A percentile compares a stretch with the other conserved stretches of the same genome.
Evolutionary conservation across 2,329 filamentous ascomycete species (phyloP).

Genomic region (Cadophora sp.): DNA sequence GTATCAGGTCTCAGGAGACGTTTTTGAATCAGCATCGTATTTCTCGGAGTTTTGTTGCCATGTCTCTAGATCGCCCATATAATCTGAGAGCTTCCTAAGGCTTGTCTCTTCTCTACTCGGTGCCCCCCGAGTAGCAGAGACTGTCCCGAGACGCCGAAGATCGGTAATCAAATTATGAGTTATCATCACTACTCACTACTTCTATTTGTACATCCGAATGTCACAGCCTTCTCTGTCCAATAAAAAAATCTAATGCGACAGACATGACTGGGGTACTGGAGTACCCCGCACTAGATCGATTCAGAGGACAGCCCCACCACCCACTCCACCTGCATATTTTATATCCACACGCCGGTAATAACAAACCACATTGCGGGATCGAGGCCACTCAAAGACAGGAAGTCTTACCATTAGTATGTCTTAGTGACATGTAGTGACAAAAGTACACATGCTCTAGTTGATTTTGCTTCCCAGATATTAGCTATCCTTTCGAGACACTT

Average conservation of each 20-base stretch:
- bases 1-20: no score
- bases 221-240: neutral
- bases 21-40: neutral
- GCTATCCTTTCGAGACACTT: no score
- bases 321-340: neutral
- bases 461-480: no score
- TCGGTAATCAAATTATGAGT: neutral
- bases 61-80: neutral
- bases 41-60: neutral
- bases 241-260: neutral
- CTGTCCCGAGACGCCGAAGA: neutral
- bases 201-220: neutral
- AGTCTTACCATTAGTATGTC: no score
- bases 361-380: neutral
- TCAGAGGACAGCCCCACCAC: neutral
- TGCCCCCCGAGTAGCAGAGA: neutral
- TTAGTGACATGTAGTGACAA: no score
- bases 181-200: no score
- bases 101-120: neutral
- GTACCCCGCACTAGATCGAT: constrained; percentile 1
- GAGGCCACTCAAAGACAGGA: neutral
- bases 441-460: no score
- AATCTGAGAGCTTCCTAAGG: neutral
- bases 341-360: neutral
- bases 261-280: no score